Conservation (phyloP, 2,329 filamentous ascomycete genomes). For the Huntiella bhutanensis region DNA sequence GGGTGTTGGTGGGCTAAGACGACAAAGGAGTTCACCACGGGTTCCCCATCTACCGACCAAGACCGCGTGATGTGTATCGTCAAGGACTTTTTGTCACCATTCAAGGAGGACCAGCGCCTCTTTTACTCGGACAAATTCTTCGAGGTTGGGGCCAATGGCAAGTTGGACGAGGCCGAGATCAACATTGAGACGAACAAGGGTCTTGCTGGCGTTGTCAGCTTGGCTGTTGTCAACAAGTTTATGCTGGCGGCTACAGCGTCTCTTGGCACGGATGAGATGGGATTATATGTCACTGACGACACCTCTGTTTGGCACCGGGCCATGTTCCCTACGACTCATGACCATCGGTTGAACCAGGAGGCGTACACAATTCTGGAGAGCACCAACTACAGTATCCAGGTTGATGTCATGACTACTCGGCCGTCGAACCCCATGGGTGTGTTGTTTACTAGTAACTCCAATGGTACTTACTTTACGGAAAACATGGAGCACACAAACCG, state of each 20-base stretch:
- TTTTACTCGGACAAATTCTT: conserved; percentile 76
- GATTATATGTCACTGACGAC: conserved; percentile 75
- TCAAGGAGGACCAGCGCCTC: conserved; percentile 57
- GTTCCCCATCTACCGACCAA: conserved; percentile 43
- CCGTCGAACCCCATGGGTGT: conserved; percentile 59
- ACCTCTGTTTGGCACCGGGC: conserved; percentile 76
- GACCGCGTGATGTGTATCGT: conserved; percentile 66
- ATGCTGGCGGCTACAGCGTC: conserved; percentile 69
- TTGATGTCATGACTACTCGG: conserved; percentile 65
- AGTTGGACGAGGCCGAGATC: conserved; percentile 50
- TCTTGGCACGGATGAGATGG: conserved; percentile 69
- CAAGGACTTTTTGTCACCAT: conserved; percentile 49
- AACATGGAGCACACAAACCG: conserved; percentile 89
- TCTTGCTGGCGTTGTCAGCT: conserved; percentile 60
- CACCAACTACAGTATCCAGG: conserved; percentile 93
- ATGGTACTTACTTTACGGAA: conserved; percentile 86
- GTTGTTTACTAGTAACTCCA: conserved; percentile 89
- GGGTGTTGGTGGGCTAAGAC: conserved; percentile 81
- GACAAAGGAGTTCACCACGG: conserved; percentile 52
- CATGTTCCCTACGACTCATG: conserved; percentile 69
- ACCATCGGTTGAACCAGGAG: conserved; percentile 48
- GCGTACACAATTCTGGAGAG: conserved; percentile 90
- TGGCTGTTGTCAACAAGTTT: conserved; percentile 72
- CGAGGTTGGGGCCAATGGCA: conserved; percentile 25
- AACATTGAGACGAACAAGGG: conserved; percentile 54